Base-by-base conservation (phyloP, 2,329 filamentous ascomycete genomes). In the Ophiocordyceps robertsii region DNA sequence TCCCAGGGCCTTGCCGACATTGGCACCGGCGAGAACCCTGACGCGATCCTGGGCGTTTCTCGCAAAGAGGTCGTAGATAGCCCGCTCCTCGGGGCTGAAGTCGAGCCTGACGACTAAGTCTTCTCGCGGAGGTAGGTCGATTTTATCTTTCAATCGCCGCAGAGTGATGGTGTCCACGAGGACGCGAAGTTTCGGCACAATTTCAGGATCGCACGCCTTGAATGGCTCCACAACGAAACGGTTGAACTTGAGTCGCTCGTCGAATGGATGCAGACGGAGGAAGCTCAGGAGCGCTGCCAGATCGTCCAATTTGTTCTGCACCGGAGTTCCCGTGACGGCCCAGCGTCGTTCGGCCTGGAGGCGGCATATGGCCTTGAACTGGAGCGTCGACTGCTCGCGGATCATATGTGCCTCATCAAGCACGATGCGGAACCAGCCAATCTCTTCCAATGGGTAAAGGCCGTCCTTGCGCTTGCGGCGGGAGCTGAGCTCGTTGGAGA, bases 271-370 rank as follows among this genome's bases (percentile, higher is more conserved):
- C 13, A 96, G 68, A 13, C 84, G 79, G 36, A 96, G 67, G 55
- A 96, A 96, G 29, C 82, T 84, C 45, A 95, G 79, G 3, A 96
- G 68, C 1, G 90, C 84, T 13, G 86, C 84, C 19, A 96, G 71
- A 58, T 98, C 92, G 49, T 93, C 88, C 3, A 96, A 71, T 4
- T 85, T 81, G 56, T 98, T 98, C 61, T 96, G 90, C 9, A 96
- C 85, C 0, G 89, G 92, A 0, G 92, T 96, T 43, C 90, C 92
- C 0, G 92, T 96, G n/a, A 96, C 86, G 3, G 89, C 90, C 92
- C 92, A 98, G 30, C 89, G 81, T 29, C 89, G 78, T 55, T 84
- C 75, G 2, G 88, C 85, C 46, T 84, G 73, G 3, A 96, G 68
- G 17, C 77, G 75, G 49, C 87, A 89, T 17, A 92, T 85, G 3